Conservation (phyloP, 2,329 filamentous ascomycete genomes). For the Tolypocladium paradoxum region DNA sequence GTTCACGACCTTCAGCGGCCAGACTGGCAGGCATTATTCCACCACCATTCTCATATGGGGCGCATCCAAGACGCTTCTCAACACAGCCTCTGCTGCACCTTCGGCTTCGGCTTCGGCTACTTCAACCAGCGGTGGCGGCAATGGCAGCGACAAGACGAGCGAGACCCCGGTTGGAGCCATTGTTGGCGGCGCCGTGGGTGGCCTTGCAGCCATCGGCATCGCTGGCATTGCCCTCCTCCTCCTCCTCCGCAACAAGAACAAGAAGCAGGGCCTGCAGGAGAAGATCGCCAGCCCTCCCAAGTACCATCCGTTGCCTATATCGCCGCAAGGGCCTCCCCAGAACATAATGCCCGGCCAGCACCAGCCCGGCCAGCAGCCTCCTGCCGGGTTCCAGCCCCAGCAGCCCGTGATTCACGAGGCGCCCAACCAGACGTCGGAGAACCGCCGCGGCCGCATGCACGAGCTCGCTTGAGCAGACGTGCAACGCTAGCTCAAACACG, state of each 20-base stretch:
- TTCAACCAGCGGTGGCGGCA: slow-evolving; percentile 1
- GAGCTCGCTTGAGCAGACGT: slow-evolving; percentile 18
- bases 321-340: neutral
- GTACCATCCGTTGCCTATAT: neutral
- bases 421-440: slow-evolving; percentile 20
- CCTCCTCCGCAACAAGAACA: slow-evolving; percentile 20
- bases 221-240: slow-evolving; percentile 18
- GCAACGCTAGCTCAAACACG: neutral
- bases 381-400: slow-evolving; percentile 11
- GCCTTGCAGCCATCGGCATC: slow-evolving; percentile 21
- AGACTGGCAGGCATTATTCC: slow-evolving; percentile 10
- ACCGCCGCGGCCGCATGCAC: slow-evolving; percentile 28
- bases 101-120: neutral
- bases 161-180: slow-evolving; percentile 22
- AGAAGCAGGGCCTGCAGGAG: slow-evolving; percentile 7
- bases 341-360: neutral
- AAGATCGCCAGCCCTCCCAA: slow-evolving; percentile 1
- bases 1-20: slow-evolving; percentile 29
- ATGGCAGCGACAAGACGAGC: slow-evolving; percentile 1
- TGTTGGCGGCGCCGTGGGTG: slow-evolving; percentile 26
- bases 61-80: neutral
- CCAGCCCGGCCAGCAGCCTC: too few relatives aligned
- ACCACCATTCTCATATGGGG: neutral
- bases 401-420: slow-evolving; percentile 26
- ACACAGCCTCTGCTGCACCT: neutral